Percentiles rank a stretch among this genome's conserved stretches.
Conservation (phyloP, 2,329 filamentous ascomycete genomes). For the Trematosphaeria pertusa region DNA sequence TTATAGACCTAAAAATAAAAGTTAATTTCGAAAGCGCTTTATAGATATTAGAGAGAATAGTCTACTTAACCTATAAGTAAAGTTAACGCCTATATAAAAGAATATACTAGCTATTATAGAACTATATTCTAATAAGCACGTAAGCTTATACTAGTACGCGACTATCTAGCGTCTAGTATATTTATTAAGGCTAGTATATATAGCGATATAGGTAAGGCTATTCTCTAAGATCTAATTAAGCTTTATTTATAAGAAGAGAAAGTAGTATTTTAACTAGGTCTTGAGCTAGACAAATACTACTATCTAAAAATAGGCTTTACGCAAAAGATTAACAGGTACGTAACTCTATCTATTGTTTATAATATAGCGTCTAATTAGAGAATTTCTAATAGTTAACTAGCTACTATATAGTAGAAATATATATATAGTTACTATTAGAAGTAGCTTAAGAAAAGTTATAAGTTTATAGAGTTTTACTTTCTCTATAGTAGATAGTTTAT, state of each 20-base stretch:
- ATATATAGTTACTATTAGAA: slow-evolving; percentile 13
- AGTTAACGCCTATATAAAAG: no score
- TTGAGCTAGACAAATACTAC: slow-evolving; percentile 13
- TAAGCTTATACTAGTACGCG: slow-evolving; percentile 11
- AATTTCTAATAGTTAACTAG: slow-evolving; percentile 14
- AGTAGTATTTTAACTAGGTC: slow-evolving; percentile 13
- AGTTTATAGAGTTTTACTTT: no score
- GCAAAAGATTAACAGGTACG: slow-evolving; percentile 12
- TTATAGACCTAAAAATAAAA: slow-evolving; percentile 16
- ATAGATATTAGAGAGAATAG: slow-evolving; percentile 13
- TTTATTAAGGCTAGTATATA: slow-evolving; percentile 13
- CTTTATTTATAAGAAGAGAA: slow-evolving; percentile 13
- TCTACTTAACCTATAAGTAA: slow-evolving; percentile 9
- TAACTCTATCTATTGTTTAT: slow-evolving; percentile 10
- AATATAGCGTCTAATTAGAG: slow-evolving; percentile 11
- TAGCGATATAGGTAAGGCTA: slow-evolving; percentile 13
- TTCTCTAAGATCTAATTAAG: slow-evolving; percentile 12
- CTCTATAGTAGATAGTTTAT: no score
- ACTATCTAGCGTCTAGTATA: slow-evolving; percentile 9
- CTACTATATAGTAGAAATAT: slow-evolving; percentile 15
- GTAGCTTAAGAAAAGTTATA: slow-evolving; percentile 15
- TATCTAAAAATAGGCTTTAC: slow-evolving; percentile 7
- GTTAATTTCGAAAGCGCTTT: slow-evolving; percentile 17
- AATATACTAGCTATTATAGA: slow-evolving; percentile 11
- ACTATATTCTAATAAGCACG: slow-evolving; percentile 13